phyloP scores from a whole-genome alignment of 2,329 filamentous ascomycete species.

The Scedosporium apiospermum region DNA sequence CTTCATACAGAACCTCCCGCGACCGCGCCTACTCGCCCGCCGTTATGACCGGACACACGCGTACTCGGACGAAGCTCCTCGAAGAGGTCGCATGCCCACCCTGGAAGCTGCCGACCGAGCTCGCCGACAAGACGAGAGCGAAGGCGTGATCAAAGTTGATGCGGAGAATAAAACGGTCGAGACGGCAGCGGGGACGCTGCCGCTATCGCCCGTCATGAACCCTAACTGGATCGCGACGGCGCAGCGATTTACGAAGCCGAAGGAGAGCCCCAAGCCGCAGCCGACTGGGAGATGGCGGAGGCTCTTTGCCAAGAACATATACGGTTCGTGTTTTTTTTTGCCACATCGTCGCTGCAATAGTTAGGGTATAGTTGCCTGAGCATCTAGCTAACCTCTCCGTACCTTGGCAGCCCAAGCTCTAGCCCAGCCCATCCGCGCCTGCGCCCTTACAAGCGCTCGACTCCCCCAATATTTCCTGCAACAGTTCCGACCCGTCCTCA shows the following conservation, averaged over 20 bases:
- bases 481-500: constrained; percentile 44
- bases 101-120: background rate
- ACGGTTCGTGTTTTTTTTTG: constrained; percentile 33
- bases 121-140: background rate
- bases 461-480: constrained; percentile 57
- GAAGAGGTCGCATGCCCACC: background rate
- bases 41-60: background rate
- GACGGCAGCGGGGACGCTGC: constrained; percentile 36
- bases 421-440: constrained; percentile 48
- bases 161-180: constrained; percentile 27
- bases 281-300: constrained; percentile 40
- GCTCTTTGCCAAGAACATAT: constrained; percentile 52
- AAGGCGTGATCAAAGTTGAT: background rate
- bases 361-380: too few relatives aligned
- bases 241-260: constrained; percentile 29
- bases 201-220: constrained; percentile 46
- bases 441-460: constrained; percentile 33
- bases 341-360: too few relatives aligned
- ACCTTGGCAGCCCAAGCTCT: constrained; percentile 46
- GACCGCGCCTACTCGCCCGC: background rate
- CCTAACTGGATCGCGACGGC: constrained; percentile 35
- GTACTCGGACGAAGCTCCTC: background rate
- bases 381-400: too few relatives aligned
- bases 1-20: background rate
- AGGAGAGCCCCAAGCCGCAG: constrained; percentile 22